A percentile compares a stretch with the other conserved stretches of the same genome.
Evolutionary conservation across 805 yeast species (phyloP).

Genomic region (Saturnispora mendoncae): DNA sequence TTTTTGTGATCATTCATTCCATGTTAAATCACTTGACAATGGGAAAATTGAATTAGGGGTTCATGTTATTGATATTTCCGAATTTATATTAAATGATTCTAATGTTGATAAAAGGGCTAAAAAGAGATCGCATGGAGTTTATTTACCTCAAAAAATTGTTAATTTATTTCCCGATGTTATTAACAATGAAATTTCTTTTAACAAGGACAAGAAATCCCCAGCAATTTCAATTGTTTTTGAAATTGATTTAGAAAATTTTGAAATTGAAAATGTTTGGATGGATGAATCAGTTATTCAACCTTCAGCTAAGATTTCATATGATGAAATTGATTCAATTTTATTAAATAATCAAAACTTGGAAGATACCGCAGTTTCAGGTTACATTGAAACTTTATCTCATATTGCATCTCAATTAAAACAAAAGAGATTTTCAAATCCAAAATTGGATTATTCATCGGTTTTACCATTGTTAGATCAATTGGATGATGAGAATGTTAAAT

Average conservation of each 20-base stretch:
- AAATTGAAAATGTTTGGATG: slow-evolving; percentile 67
- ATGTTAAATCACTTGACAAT: slow-evolving; percentile 54
- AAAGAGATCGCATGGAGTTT: slow-evolving; percentile 83
- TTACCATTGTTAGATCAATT: slow-evolving; percentile 67
- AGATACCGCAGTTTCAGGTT: slow-evolving; percentile 51
- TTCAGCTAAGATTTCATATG: slow-evolving; percentile 45
- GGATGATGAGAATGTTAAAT: slow-evolving; percentile 75
- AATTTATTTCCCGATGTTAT: slow-evolving; percentile 63
- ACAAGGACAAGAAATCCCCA: slow-evolving; percentile 49
- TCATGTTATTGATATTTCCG: slow-evolving; percentile 75
- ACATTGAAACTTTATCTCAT: slow-evolving; percentile 52
- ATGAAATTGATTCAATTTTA: slow-evolving; percentile 46
- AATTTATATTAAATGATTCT: slow-evolving; percentile 63
- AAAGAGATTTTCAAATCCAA: slow-evolving; percentile 47
- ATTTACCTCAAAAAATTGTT: slow-evolving; percentile 66
- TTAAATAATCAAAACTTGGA: slow-evolving; percentile 25
- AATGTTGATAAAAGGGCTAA: slow-evolving; percentile 80
- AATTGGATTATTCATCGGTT: slow-evolving; percentile 39
- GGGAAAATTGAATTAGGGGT: slow-evolving; percentile 72
- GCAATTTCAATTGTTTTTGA: slow-evolving; percentile 74
- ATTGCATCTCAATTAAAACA: slow-evolving; percentile 64
- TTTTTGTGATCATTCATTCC: slow-evolving; percentile 71
- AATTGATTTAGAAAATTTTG: slow-evolving; percentile 62
- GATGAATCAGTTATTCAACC: slow-evolving; percentile 66
- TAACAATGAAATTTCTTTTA: slow-evolving; percentile 51